Conservation (phyloP, 176 grass and related monocot species). For the Rhynchospora breviuscula region DNA sequence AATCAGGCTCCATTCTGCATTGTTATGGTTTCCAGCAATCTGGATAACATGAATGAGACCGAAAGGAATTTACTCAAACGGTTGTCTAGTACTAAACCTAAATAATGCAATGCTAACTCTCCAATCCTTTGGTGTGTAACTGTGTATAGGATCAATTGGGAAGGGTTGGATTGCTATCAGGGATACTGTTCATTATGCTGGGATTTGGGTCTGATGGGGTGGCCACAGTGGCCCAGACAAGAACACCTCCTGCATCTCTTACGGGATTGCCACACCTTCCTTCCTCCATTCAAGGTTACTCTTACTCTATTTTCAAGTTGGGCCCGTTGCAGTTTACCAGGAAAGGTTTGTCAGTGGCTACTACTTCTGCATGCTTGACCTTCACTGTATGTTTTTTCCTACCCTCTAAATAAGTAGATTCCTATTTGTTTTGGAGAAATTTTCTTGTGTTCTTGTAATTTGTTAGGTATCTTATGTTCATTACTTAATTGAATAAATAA, state of each 20-base stretch:
- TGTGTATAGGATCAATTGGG: conserved; percentile 83
- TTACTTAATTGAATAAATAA: neutral
- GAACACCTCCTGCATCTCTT: conserved; percentile 74
- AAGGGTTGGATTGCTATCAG: conserved; percentile 86
- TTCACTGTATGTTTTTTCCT: conserved; percentile 65
- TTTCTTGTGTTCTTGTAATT: neutral
- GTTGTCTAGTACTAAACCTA: neutral
- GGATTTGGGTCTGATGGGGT: conserved; percentile 83
- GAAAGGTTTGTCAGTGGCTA: conserved; percentile 87
- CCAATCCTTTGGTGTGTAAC: neutral
- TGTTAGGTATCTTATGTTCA: neutral
- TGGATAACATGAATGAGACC: neutral
- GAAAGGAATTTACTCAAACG: neutral
- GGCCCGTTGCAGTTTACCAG: conserved; percentile 89
- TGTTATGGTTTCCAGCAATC: neutral
- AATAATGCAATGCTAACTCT: neutral
- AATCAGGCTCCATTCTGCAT: neutral
- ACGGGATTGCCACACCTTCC: conserved; percentile 64
- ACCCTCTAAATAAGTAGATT: conserved; percentile 12
- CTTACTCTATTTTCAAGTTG: conserved; percentile 86
- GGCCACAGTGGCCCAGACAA: conserved; percentile 64
- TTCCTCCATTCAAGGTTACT: conserved; percentile 61
- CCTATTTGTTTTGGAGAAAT: neutral
- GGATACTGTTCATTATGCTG: conserved; percentile 88
- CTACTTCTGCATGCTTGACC: conserved; percentile 78